Percentiles rank a stretch among this genome's conserved stretches.
Conservation (phyloP, 2,329 filamentous ascomycete species). For the Tothia fuscella region DNA sequence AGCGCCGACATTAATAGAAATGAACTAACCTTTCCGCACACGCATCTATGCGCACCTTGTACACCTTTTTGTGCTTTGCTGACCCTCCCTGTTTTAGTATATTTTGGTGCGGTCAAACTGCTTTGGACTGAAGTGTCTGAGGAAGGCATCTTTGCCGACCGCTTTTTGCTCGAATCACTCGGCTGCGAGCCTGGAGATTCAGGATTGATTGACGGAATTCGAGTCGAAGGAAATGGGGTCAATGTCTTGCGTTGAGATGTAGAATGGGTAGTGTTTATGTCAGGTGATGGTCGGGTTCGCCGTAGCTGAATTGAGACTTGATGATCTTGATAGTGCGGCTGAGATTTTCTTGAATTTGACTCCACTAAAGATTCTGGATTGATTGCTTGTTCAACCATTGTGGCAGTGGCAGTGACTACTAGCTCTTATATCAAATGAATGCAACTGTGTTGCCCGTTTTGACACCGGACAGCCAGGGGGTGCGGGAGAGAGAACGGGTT, state of each 20-base stretch:
- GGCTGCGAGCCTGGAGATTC: neutral
- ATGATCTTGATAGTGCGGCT: no score
- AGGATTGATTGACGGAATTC: neutral
- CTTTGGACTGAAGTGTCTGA: neutral
- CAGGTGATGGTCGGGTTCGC: neutral
- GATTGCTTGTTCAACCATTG: neutral
- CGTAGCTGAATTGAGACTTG: neutral
- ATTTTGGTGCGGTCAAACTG: neutral
- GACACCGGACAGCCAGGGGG: neutral
- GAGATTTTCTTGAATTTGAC: conserved; percentile 1
- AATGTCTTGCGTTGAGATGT: neutral
- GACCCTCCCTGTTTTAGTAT: conserved; percentile 33
- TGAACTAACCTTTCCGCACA: conserved; percentile 32
- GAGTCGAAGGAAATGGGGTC: neutral
- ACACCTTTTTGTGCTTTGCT: conserved; percentile 37
- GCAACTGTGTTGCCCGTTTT: neutral
- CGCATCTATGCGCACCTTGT: conserved; percentile 32
- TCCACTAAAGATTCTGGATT: neutral
- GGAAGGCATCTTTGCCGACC: neutral
- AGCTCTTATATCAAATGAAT: neutral
- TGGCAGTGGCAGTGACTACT: neutral
- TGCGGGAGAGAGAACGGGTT: conserved; percentile 1
- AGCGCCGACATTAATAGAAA: neutral
- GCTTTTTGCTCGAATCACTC: neutral
- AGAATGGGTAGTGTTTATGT: neutral